Evolutionary conservation across 371 early-diverging fungal species (phyloP).

Genomic region (Lichtheimia ramosa): DNA sequence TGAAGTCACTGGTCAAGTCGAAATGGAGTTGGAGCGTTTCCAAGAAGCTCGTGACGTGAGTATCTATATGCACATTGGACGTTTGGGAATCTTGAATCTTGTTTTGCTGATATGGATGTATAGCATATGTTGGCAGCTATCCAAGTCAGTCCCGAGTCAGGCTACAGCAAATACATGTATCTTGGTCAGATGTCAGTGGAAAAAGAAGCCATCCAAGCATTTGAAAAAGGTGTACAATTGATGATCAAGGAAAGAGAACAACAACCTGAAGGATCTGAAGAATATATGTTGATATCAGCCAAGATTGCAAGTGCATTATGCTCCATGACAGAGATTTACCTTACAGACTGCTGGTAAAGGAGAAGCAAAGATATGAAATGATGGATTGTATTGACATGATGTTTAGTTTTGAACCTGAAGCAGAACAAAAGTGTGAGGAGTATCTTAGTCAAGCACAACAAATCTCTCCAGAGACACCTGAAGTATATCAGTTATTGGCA

Average conservation of each 20-base stretch:
- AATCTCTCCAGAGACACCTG: constrained; percentile 75
- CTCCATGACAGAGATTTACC: constrained; percentile 94
- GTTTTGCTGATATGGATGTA: background rate
- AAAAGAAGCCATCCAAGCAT: constrained; percentile 76
- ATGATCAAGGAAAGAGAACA: constrained; percentile 48
- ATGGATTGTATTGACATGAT: background rate
- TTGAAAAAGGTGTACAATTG: constrained; percentile 79
- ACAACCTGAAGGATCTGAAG: constrained; percentile 31
- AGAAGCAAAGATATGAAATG: background rate
- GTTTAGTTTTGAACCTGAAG: constrained; percentile 83
- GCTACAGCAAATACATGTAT: constrained; percentile 85
- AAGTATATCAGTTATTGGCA: constrained; percentile 87
- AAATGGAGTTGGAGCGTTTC: constrained; percentile 71
- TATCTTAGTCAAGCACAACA: constrained; percentile 68
- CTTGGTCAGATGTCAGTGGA: constrained; percentile 85
- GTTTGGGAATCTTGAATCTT: too few species aligned
- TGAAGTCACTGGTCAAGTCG: constrained; percentile 72
- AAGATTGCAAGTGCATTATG: constrained; percentile 87
- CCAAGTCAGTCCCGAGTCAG: constrained; percentile 65
- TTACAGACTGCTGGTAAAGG: constrained; percentile 92
- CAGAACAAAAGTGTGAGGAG: constrained; percentile 82
- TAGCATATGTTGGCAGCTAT: constrained; percentile 72
- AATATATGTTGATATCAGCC: constrained; percentile 42
- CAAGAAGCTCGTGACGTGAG: constrained; percentile 69
- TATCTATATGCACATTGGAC: background rate